Conservation (phyloP, 371 early-diverging fungal genomes). For the Mucor velutinosus region DNA sequence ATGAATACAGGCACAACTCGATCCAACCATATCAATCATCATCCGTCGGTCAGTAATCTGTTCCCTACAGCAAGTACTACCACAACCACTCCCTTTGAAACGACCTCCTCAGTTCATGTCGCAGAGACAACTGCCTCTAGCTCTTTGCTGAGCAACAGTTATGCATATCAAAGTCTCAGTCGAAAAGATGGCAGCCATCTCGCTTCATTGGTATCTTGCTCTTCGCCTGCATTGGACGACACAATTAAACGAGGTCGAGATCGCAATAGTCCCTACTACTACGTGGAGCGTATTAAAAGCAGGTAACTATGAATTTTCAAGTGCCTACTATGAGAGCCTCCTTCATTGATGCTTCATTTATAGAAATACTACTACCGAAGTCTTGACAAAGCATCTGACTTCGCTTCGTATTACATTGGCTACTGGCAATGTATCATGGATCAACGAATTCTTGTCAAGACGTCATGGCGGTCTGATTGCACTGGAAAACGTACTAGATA, state of each 20-base stretch:
- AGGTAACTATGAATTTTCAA: slow-evolving; percentile 19
- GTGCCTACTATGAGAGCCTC: neutral
- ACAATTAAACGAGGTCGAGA: slow-evolving; percentile 28
- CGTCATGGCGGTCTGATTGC: slow-evolving; percentile 51
- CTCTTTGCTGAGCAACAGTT: slow-evolving; percentile 16
- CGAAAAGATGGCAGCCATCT: slow-evolving; percentile 40
- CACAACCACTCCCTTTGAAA: neutral
- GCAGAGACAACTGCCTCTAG: slow-evolving; percentile 9
- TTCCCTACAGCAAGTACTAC: slow-evolving; percentile 9
- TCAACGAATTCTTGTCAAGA: slow-evolving; percentile 59
- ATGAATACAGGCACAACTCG: neutral
- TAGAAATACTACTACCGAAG: slow-evolving; percentile 44
- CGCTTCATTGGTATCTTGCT: slow-evolving; percentile 13
- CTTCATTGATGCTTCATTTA: neutral
- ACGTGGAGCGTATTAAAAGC: slow-evolving; percentile 43
- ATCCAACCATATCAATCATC: neutral
- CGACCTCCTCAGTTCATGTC: neutral
- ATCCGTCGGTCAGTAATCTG: slow-evolving; percentile 13
- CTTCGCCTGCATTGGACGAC: slow-evolving; percentile 6
- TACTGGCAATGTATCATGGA: slow-evolving; percentile 59
- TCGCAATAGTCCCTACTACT: slow-evolving; percentile 44
- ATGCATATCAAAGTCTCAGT: slow-evolving; percentile 32
- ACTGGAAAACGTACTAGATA: slow-evolving; percentile 58
- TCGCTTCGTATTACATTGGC: slow-evolving; percentile 53
- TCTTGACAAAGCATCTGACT: slow-evolving; percentile 53